phyloP scores from a whole-genome alignment of 257 asterid species.

The Misopates orontium region DNA sequence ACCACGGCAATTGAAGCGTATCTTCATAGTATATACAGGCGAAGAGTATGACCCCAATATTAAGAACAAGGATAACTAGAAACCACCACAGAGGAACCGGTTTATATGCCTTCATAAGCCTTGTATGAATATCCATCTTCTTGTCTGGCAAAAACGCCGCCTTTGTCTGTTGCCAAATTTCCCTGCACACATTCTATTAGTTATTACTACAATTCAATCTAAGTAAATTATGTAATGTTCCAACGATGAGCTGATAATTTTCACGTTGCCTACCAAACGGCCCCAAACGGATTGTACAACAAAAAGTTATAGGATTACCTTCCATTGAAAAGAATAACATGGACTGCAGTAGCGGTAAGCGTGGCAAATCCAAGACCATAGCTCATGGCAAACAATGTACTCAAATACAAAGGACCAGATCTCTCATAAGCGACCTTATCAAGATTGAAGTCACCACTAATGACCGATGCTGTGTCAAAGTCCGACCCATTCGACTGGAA shows the following conservation, averaged over 20 bases:
- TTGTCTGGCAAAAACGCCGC: constrained; percentile 18
- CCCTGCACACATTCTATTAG: constrained; percentile 27
- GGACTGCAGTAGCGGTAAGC: constrained; percentile 44
- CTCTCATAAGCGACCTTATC: constrained; percentile 40
- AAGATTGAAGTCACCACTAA: constrained; percentile 37
- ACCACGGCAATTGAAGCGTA: constrained; percentile 58
- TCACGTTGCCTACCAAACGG: too few relatives aligned
- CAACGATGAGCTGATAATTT: too few relatives aligned
- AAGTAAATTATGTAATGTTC: too few relatives aligned
- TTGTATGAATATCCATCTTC: constrained; percentile 45
- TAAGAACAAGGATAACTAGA: constrained; percentile 32
- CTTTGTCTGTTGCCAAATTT: constrained; percentile 38
- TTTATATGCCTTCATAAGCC: constrained; percentile 50
- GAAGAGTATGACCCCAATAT: constrained; percentile 33
- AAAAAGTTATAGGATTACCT: constrained; percentile 30
- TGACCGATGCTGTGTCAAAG: constrained; percentile 30
- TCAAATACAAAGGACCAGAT: constrained; percentile 39
- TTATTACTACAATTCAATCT: too few relatives aligned
- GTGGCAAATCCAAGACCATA: constrained; percentile 57
- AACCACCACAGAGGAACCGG: constrained; percentile 67
- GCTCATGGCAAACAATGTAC: constrained; percentile 43
- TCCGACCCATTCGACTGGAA: constrained; percentile 31
- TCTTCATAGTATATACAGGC: constrained; percentile 31
- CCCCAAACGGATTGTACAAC: too few relatives aligned
- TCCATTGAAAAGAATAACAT: constrained; percentile 48